These are phyloP conservation scores for Colletotrichum destructivum DNA, from an alignment of 2,329 filamentous ascomycete genomes.

Conservation along the genomic window DNA sequence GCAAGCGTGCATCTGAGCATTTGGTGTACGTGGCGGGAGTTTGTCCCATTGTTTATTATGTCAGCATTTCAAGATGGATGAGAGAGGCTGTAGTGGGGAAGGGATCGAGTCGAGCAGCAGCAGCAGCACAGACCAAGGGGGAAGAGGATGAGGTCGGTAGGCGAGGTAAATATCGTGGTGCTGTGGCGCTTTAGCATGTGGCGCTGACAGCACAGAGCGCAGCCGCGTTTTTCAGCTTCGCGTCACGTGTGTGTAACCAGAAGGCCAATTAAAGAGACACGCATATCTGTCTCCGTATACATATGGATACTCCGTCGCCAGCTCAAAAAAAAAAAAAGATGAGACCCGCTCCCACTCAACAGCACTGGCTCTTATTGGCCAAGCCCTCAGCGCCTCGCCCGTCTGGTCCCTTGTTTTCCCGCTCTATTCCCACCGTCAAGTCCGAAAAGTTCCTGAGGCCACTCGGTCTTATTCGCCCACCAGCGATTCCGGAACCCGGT, in stretches of 20 bases:
- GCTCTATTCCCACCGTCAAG: constrained; percentile 37
- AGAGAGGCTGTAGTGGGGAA: too few species aligned
- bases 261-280: constrained; percentile 10
- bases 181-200: neutral
- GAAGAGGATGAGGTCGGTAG: constrained; percentile 8
- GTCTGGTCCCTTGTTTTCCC: constrained; percentile 39
- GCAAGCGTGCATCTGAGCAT: constrained; percentile 8
- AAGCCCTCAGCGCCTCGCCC: neutral
- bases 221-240: neutral
- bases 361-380: constrained; percentile 17
- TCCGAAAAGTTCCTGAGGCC: constrained; percentile 38
- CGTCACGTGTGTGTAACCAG: constrained; percentile 14
- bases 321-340: too few species aligned
- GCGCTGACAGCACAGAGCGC: too few species aligned
- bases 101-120: neutral
- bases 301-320: too few species aligned
- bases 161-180: neutral
- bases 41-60: neutral
- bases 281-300: neutral
- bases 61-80: constrained; percentile 11
- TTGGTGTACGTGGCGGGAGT: constrained; percentile 39
- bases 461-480: constrained; percentile 15
- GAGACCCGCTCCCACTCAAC: constrained; percentile 1
- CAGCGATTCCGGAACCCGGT: constrained; percentile 25
- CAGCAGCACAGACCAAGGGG: neutral